Conservation (phyloP, 1,139 yeast genomes). For the Pneumocystis sp. region DNA sequence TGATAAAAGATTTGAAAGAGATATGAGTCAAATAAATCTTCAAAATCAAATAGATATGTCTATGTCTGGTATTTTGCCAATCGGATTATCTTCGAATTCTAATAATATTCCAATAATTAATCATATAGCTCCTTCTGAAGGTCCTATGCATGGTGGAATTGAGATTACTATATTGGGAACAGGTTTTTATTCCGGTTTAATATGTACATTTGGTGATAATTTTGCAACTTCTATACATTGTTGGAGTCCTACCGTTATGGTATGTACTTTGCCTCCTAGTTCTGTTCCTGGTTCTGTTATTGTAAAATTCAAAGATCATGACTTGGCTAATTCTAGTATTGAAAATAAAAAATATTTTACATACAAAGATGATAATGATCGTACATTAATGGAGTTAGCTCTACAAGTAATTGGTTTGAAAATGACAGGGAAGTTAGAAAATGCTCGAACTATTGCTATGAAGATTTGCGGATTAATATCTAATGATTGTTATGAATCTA, state of each 20-base stretch:
- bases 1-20: not conserved
- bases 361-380: constrained; percentile 81
- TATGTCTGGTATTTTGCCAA: not conserved
- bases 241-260: constrained; percentile 90
- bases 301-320: constrained; percentile 53
- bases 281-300: constrained; percentile 77
- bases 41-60: not conserved
- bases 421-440: constrained; percentile 87
- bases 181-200: constrained; percentile 67
- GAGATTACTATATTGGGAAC: constrained; percentile 82
- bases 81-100: not conserved
- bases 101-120: constrained; percentile 5
- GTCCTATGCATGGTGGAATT: constrained; percentile 88
- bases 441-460: constrained; percentile 33
- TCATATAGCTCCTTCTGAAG: constrained; percentile 83
- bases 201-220: constrained; percentile 74
- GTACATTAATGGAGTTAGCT: constrained; percentile 82
- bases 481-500: not conserved
- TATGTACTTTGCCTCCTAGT: constrained; percentile 86
- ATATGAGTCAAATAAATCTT: not conserved
- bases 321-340: constrained; percentile 12
- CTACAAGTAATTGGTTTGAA: constrained; percentile 86
- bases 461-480: not conserved
- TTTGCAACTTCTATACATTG: constrained; percentile 80
- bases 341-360: constrained; percentile 45